Percentiles rank a stretch among this genome's conserved stretches.
Evolutionary conservation across 768 basidiomycete species (phyloP).

Genomic region (Lactarius vividus): DNA sequence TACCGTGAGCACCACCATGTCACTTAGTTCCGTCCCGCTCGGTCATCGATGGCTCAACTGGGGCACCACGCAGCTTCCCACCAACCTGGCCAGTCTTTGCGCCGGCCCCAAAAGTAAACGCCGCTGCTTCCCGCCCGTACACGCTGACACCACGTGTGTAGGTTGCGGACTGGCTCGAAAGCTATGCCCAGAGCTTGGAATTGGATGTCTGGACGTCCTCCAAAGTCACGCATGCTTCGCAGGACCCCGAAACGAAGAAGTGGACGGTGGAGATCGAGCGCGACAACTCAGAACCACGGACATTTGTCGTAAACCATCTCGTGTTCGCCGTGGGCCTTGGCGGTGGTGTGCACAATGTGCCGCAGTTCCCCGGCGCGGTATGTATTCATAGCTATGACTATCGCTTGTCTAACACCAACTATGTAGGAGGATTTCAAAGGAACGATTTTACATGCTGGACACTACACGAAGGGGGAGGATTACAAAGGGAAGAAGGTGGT

Average conservation of each 20-base stretch:
- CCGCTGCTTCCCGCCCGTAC: background rate
- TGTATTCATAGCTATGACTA: background rate
- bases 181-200: slow-evolving; percentile 57
- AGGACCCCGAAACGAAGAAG: slow-evolving; percentile 27
- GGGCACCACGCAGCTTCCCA: slow-evolving; percentile 32
- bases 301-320: slow-evolving; percentile 32
- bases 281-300: slow-evolving; percentile 13
- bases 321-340: slow-evolving; percentile 37
- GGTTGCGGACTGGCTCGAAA: slow-evolving; percentile 68
- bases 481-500: slow-evolving; percentile 42
- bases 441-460: slow-evolving; percentile 34
- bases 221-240: slow-evolving; percentile 22
- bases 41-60: background rate
- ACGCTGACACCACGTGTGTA: slow-evolving; percentile 30
- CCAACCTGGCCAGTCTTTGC: slow-evolving; percentile 34
- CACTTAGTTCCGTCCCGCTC: background rate
- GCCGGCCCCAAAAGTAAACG: slow-evolving; percentile 34
- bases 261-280: slow-evolving; percentile 27
- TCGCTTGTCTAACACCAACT: background rate
- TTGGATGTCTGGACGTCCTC: slow-evolving; percentile 61
- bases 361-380: slow-evolving; percentile 28
- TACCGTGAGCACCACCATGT: slow-evolving; percentile 28
- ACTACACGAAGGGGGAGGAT: slow-evolving; percentile 33
- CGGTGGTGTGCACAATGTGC: slow-evolving; percentile 36
- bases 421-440: slow-evolving; percentile 37